These are phyloP conservation scores for Saccharomyces hybrid DNA, from an alignment of 1,139 yeast genomes.

Conservation along the genomic window DNA sequence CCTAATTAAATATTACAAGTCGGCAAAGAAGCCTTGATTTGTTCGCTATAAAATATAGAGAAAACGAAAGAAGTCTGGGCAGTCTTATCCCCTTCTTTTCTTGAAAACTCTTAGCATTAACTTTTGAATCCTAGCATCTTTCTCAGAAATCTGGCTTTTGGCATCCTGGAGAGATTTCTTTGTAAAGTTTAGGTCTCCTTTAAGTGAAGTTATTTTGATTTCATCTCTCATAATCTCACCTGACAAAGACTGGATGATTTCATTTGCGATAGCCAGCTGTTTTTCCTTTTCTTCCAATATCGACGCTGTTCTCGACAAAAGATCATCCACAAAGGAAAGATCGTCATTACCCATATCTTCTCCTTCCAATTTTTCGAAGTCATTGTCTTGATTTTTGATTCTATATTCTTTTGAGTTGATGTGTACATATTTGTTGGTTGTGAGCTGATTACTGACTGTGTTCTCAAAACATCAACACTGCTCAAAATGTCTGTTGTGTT, in stretches of 20 bases:
- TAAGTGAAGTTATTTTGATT: constrained; percentile 14
- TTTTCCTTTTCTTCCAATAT: constrained; percentile 9
- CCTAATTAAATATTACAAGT: not conserved
- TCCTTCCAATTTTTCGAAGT: not conserved
- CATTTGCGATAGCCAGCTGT: constrained; percentile 8
- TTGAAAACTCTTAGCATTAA: not conserved
- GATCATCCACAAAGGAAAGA: not conserved
- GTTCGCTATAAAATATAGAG: not conserved
- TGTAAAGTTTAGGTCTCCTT: constrained; percentile 11
- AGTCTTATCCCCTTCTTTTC: not conserved
- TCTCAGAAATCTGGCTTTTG: constrained; percentile 4
- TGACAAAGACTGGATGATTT: constrained; percentile 11
- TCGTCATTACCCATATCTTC: not conserved
- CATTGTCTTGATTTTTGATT: not conserved
- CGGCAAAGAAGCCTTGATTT: not conserved
- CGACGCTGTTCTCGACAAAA: constrained; percentile 9
- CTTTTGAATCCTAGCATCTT: not conserved
- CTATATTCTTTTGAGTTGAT: not conserved
- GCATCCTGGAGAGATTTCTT: constrained; percentile 5
- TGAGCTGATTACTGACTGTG: not conserved
- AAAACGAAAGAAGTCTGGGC: not conserved
- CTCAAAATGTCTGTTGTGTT: not conserved
- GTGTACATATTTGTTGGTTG: not conserved
- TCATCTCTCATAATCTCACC: constrained; percentile 18
- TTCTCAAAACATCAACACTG: not conserved